Evolutionary conservation across 441 rosid genomes (phyloP).

Genomic region (Aleurites moluccanus): DNA sequence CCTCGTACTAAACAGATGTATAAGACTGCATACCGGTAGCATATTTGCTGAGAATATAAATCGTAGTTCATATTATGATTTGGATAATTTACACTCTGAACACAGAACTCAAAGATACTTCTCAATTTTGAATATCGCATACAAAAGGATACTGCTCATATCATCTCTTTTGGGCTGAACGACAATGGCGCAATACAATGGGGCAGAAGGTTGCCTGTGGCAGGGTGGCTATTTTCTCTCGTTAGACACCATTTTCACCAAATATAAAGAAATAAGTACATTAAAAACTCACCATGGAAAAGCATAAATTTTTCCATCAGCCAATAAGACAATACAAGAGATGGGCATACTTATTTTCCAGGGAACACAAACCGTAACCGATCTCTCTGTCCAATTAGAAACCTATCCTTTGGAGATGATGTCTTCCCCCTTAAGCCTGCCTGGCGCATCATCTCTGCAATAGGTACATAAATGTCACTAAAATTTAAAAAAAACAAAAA

Average conservation of each 20-base stretch:
- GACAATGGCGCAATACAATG: slow-evolving; percentile 18
- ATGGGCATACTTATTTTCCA: slow-evolving; percentile 54
- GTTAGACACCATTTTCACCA: slow-evolving; percentile 38
- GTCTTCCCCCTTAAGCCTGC: slow-evolving; percentile 57
- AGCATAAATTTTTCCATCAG: slow-evolving; percentile 25
- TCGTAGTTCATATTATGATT: background rate
- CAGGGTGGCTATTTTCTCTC: slow-evolving; percentile 26
- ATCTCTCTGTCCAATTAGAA: slow-evolving; percentile 67
- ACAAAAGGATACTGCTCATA: too few species aligned
- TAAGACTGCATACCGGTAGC: too few species aligned
- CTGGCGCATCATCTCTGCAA: slow-evolving; percentile 78
- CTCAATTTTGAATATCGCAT: slow-evolving; percentile 19
- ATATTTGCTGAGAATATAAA: background rate
- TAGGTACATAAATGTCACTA: slow-evolving; percentile 21
- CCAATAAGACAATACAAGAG: slow-evolving; percentile 24
- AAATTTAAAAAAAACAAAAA: background rate
- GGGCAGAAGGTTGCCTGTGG: slow-evolving; percentile 20
- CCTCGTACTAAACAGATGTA: too few species aligned
- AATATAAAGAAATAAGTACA: slow-evolving; percentile 26
- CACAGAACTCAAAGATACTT: background rate
- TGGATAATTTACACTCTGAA: background rate
- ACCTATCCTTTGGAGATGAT: slow-evolving; percentile 77
- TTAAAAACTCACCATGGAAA: slow-evolving; percentile 28
- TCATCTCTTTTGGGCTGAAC: slow-evolving; percentile 14
- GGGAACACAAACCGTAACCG: slow-evolving; percentile 78